Evolutionary conservation across 2,329 filamentous ascomycete genomes (phyloP).

Genomic region (Aspergillus ustus): DNA sequence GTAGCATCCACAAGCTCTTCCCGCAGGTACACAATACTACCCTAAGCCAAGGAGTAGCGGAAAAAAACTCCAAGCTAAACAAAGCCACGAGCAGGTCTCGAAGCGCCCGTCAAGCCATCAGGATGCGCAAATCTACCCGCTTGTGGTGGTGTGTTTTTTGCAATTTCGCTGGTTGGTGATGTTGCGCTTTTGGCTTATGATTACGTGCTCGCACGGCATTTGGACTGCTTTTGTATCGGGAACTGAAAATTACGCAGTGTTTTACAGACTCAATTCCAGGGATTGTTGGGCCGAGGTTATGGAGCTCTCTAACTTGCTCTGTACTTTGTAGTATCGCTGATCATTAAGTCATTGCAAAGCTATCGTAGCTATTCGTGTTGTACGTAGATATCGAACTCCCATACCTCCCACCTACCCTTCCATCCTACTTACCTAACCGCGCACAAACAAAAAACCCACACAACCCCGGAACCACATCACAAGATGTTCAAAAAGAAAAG

Average conservation of each 20-base stretch:
- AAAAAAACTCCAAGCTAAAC: background rate
- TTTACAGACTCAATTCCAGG: too few species aligned
- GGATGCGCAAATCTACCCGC: background rate
- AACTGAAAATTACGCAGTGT: background rate
- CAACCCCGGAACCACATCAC: background rate
- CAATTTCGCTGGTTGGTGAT: slow-evolving; percentile 19
- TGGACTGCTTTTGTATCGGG: slow-evolving; percentile 7
- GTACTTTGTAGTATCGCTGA: too few species aligned
- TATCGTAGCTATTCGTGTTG: background rate
- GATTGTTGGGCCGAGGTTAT: background rate
- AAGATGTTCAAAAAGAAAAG: too few species aligned
- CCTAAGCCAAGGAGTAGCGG: too few species aligned
- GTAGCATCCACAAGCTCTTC: too few species aligned
- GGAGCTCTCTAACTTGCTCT: too few species aligned
- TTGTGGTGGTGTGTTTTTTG: background rate
- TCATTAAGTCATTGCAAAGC: background rate
- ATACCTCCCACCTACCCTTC: background rate
- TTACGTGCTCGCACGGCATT: slow-evolving; percentile 42
- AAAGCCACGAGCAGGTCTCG: background rate
- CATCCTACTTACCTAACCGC: background rate
- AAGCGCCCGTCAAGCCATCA: background rate
- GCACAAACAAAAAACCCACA: background rate
- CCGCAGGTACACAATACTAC: too few species aligned
- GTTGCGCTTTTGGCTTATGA: slow-evolving; percentile 30
- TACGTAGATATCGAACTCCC: background rate